A percentile compares a stretch with the other conserved stretches of the same genome.
Conservation (phyloP, 306 rosid genomes). For the Morella rubra region DNA sequence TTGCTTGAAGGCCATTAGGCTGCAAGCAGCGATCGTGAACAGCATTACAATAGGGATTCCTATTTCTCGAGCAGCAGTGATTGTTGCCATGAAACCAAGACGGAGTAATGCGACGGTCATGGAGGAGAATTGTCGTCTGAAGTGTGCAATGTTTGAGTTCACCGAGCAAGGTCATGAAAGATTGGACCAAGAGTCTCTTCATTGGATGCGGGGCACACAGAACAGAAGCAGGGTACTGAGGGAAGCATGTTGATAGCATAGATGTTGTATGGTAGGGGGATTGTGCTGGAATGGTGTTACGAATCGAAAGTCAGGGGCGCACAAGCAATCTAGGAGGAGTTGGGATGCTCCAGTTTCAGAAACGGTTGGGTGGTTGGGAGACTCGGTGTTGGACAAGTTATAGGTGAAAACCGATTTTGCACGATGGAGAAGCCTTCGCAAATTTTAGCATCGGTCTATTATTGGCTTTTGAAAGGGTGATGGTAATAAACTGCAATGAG, state of each 20-base stretch:
- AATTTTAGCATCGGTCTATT: too few relatives aligned
- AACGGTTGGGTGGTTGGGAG: too few relatives aligned
- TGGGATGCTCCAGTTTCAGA: too few relatives aligned
- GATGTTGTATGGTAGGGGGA: neutral
- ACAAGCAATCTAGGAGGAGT: too few relatives aligned
- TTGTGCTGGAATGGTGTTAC: conserved; percentile 21
- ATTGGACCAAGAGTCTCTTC: neutral
- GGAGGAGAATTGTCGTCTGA: neutral
- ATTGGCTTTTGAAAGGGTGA: too few relatives aligned
- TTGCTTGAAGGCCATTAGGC: neutral
- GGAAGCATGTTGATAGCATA: too few relatives aligned
- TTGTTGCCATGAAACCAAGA: conserved; percentile 4
- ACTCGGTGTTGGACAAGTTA: too few relatives aligned
- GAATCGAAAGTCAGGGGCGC: conserved; percentile 7
- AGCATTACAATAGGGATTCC: conserved; percentile 1
- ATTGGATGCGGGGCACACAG: neutral
- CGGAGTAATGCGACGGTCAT: neutral
- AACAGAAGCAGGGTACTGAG: neutral
- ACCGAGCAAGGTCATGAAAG: conserved; percentile 4
- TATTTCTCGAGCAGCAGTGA: neutral
- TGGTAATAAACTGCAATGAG: too few relatives aligned
- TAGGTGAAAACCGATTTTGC: too few relatives aligned
- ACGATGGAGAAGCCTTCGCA: too few relatives aligned
- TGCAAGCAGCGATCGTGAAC: neutral
- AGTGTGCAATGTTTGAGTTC: conserved; percentile 1